A percentile compares a stretch with the other conserved stretches of the same genome.
Conservation (phyloP, 805 yeast genomes). For the Candida gorgasii region DNA sequence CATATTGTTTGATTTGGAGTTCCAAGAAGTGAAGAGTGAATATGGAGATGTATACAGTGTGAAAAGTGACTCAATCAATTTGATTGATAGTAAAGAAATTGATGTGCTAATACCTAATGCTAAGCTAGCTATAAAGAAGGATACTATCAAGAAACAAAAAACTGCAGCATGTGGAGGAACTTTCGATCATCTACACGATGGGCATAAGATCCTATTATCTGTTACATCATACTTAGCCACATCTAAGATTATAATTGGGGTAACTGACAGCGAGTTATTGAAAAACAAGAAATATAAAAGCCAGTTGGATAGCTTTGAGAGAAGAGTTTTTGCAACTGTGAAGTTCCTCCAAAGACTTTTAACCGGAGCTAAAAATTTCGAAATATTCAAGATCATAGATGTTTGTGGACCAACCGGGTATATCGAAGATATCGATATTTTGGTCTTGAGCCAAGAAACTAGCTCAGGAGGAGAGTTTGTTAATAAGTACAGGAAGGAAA, state of each 20-base stretch:
- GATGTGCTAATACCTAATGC: background rate
- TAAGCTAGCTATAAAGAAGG: background rate
- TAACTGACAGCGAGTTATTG: constrained; percentile 75
- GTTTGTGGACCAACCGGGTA: constrained; percentile 93
- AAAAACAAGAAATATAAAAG: constrained; percentile 73
- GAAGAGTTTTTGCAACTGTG: constrained; percentile 48
- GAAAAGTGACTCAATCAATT: background rate
- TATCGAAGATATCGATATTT: constrained; percentile 68
- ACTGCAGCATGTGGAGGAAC: constrained; percentile 88
- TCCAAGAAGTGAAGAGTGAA: background rate
- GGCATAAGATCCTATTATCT: constrained; percentile 84
- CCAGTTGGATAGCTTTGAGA: constrained; percentile 57
- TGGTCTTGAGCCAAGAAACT: constrained; percentile 83
- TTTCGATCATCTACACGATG: constrained; percentile 94
- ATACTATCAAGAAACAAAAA: constrained; percentile 3
- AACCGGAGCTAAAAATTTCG: constrained; percentile 50
- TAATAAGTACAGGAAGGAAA: constrained; percentile 61
- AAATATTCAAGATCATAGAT: constrained; percentile 69
- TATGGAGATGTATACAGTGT: background rate
- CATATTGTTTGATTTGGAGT: constrained; percentile 26
- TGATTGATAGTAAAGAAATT: background rate
- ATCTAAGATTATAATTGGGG: constrained; percentile 67
- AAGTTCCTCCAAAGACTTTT: constrained; percentile 45
- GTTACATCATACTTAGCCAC: constrained; percentile 64
- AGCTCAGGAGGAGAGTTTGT: constrained; percentile 70